These are phyloP conservation scores for Botrytis tulipae DNA, from an alignment of 2,329 filamentous ascomycete species.

Conservation along the genomic window DNA sequence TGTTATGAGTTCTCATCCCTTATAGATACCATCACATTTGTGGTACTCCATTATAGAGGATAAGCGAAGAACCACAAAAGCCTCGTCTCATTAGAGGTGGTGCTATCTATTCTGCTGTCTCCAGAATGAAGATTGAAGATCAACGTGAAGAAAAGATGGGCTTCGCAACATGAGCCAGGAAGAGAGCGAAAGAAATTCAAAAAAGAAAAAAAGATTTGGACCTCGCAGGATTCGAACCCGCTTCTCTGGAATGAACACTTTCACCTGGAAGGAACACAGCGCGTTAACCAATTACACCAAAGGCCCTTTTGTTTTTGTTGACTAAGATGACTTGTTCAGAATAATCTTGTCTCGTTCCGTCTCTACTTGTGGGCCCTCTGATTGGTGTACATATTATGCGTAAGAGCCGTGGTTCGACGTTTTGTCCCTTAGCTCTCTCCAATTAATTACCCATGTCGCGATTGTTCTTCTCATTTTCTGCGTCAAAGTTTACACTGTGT, in stretches of 20 bases:
- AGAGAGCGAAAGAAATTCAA: neutral
- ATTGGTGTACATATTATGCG: neutral
- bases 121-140: neutral
- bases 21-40: neutral
- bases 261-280: neutral
- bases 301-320: slow-evolving; percentile 1
- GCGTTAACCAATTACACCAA: slow-evolving; percentile 2
- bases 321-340: neutral
- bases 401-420: neutral
- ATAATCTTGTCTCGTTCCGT: neutral
- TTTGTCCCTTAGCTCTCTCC: neutral
- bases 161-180: neutral
- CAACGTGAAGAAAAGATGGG: neutral
- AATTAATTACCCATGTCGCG: neutral
- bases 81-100: neutral
- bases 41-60: neutral
- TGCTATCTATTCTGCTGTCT: neutral
- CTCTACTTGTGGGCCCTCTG: neutral
- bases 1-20: neutral
- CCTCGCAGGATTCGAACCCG: neutral
- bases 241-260: neutral
- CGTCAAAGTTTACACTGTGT: neutral
- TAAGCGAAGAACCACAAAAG: slow-evolving; percentile 11
- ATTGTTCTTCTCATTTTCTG: neutral
- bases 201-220: neutral